A percentile compares a stretch with the other conserved stretches of the same genome.
phyloP scores from a whole-genome alignment of 2,329 filamentous ascomycete species.

The Pseudomassariella vexata region DNA sequence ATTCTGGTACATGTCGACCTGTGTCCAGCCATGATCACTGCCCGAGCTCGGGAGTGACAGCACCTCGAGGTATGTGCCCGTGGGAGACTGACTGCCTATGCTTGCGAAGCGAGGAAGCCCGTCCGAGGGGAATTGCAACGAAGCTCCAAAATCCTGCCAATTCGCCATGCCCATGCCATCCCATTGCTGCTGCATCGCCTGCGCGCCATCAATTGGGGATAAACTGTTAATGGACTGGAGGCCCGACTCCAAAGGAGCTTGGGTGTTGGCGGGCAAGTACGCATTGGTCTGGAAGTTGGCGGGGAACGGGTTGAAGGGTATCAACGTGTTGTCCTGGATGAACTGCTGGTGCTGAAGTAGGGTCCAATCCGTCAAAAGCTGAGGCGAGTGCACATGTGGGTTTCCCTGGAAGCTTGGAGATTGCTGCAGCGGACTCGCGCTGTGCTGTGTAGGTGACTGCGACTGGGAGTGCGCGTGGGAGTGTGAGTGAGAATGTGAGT shows the following conservation, averaged over 20 bases:
- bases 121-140: constrained; percentile 40
- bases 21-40: constrained; percentile 81
- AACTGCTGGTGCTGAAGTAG: constrained; percentile 52
- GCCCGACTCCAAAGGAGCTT: constrained; percentile 57
- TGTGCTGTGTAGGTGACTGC: constrained; percentile 41
- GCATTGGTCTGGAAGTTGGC: constrained; percentile 47
- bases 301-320: constrained; percentile 48
- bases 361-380: constrained; percentile 55
- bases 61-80: constrained; percentile 78
- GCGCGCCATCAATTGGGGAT: constrained; percentile 51
- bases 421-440: constrained; percentile 47
- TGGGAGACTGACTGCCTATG: constrained; percentile 61
- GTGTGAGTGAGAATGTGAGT: constrained; percentile 23
- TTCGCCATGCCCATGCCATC: constrained; percentile 58
- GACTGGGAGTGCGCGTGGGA: constrained; percentile 35
- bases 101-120: constrained; percentile 36
- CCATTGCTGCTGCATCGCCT: constrained; percentile 51
- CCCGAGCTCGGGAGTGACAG: constrained; percentile 74
- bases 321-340: constrained; percentile 52
- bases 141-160: constrained; percentile 74
- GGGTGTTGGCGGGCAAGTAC: constrained; percentile 57
- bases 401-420: constrained; percentile 46
- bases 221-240: constrained; percentile 55
- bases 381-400: constrained; percentile 41
- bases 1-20: constrained; percentile 70